Evolutionary conservation across 768 basidiomycete species (phyloP).

Genomic region (Tulasnella sp.): DNA sequence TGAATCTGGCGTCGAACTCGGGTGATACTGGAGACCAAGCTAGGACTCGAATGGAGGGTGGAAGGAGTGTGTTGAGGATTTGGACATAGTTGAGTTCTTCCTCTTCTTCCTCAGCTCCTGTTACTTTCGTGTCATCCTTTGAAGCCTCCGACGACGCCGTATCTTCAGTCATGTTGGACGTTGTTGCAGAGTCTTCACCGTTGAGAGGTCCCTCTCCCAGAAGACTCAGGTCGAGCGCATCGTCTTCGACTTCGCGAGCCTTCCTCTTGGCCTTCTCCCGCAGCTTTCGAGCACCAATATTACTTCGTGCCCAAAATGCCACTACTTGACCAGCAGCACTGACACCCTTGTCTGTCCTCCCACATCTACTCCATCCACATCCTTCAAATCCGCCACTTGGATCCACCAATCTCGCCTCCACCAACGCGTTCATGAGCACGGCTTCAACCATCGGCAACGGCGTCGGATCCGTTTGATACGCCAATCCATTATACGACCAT

Average conservation of each 20-base stretch:
- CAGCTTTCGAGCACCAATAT: slow-evolving; percentile 27
- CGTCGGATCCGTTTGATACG: slow-evolving; percentile 56
- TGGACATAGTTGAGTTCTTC: slow-evolving; percentile 63
- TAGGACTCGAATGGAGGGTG: slow-evolving; percentile 75
- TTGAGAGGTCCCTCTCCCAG: background rate
- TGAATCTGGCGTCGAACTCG: slow-evolving; percentile 77
- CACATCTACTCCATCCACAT: slow-evolving; percentile 83
- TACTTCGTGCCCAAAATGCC: slow-evolving; percentile 79
- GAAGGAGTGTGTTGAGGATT: slow-evolving; percentile 77
- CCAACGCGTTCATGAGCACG: slow-evolving; percentile 67
- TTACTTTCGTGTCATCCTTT: background rate
- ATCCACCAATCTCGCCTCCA: slow-evolving; percentile 61
- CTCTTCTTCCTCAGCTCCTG: too few relatives aligned
- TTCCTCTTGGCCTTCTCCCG: too few relatives aligned
- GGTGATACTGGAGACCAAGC: slow-evolving; percentile 85
- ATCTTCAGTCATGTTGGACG: background rate
- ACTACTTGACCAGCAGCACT: slow-evolving; percentile 90
- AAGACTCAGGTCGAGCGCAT: slow-evolving; percentile 18
- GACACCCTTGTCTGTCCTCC: slow-evolving; percentile 89
- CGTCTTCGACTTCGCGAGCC: slow-evolving; percentile 22
- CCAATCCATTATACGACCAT: slow-evolving; percentile 83
- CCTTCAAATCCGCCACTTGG: slow-evolving; percentile 61
- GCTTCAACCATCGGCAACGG: slow-evolving; percentile 85
- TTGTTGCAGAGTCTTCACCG: background rate
- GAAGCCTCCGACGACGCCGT: background rate